Evolutionary conservation across 2,329 filamentous ascomycete species (phyloP), one percentile per base, ranked within the genome.

Genomic region (Raffaelea ambrosiae): DNA sequence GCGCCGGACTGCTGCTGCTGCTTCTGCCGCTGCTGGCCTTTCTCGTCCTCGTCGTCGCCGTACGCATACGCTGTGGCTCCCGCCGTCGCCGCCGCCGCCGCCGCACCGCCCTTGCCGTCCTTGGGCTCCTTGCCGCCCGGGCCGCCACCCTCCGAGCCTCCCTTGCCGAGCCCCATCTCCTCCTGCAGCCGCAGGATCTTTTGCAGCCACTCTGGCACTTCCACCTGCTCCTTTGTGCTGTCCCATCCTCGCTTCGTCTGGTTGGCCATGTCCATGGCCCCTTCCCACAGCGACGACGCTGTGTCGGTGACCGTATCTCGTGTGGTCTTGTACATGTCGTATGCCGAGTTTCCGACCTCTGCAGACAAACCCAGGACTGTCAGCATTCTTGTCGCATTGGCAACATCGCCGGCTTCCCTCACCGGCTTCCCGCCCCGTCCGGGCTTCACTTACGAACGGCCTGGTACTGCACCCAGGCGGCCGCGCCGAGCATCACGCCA

Each of bases 391-490:
- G n/a, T n/a, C n/a, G n/a, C n/a, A n/a, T n/a, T n/a, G n/a, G n/a
- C n/a, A n/a, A n/a, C n/a, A n/a, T n/a, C n/a, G n/a, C n/a, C n/a
- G n/a, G n/a, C n/a, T n/a, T n/a, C n/a, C n/a, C n/a, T n/a, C n/a
- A n/a, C n/a, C n/a, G n/a, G n/a, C n/a, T n/a, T n/a, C n/a, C n/a
- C n/a, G n/a, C n/a, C n/a, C n/a, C n/a, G n/a, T n/a, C n/a, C n/a
- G n/a, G n/a, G n/a, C n/a, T n/a, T 11, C 46, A 41, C 86, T 53
- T 76, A 90, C 86, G 86, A 48, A 84, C 82, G 53, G 93, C 91
- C 67, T 98, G 93, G 63, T 98, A 97, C 63, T 98, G 93, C 43
- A 98, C 70, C 76, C 95, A 98, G 22, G 89, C 89, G 50, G 94
- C 70, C 3, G 86, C 87, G 14, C 88, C 90, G 55, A 98, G 79